These are phyloP conservation scores for Oryza officinalis DNA, from an alignment of 176 grass and related monocot species.

Conservation along the genomic window DNA sequence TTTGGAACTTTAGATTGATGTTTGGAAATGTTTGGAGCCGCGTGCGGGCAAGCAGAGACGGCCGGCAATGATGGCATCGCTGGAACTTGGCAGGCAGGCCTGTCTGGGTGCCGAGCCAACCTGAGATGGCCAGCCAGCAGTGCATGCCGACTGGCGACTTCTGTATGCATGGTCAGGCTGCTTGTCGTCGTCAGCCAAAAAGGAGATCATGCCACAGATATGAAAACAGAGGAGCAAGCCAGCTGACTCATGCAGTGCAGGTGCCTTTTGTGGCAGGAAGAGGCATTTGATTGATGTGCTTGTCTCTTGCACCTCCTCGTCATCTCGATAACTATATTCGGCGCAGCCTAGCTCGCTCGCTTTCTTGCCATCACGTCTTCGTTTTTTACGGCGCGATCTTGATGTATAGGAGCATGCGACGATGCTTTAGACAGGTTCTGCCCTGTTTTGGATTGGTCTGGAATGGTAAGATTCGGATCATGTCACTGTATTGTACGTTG, in stretches of 20 bases:
- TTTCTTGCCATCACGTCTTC: neutral
- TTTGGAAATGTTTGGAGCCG: neutral
- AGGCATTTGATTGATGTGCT: slow-evolving; percentile 15
- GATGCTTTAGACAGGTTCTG: neutral
- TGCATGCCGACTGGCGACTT: neutral
- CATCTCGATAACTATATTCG: no score
- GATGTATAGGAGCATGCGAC: neutral
- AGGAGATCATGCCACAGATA: neutral
- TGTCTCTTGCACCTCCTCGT: slow-evolving; percentile 9
- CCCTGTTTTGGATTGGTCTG: neutral
- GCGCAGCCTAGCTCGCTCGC: no score
- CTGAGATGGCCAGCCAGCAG: neutral
- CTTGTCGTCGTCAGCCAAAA: neutral
- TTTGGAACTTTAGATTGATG: neutral
- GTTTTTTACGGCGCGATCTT: neutral
- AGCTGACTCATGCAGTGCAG: neutral
- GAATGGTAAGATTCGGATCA: neutral
- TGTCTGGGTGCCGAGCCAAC: neutral
- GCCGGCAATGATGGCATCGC: neutral
- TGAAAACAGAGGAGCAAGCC: neutral
- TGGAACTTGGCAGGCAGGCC: neutral
- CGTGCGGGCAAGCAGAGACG: neutral
- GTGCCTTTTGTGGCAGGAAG: neutral
- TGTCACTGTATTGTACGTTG: neutral
- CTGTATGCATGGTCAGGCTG: neutral